Evolutionary conservation across 2,329 filamentous ascomycete genomes (phyloP), one percentile per base, ranked within the genome.

Genomic region (Aspergillus tanneri): DNA sequence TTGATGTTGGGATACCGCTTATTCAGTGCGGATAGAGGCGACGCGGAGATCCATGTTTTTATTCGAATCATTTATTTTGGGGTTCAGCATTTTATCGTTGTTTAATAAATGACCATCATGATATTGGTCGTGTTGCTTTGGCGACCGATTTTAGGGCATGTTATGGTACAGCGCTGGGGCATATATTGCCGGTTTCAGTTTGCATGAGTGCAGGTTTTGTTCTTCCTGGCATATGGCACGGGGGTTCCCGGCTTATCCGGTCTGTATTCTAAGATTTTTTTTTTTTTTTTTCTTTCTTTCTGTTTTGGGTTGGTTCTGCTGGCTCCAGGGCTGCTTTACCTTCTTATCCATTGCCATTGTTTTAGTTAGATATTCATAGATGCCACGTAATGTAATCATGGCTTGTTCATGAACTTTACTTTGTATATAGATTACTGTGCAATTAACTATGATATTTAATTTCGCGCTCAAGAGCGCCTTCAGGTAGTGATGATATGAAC

Each of bases 31-130:
- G 27, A 40, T 27, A 23, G 19, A 36, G 28, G 32, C 22, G n/a
- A 47, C 39, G 23, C 37, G 25, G 39, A 28, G 28, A 46, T 44
- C 42, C 27, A 44, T 35, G 25, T 19, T 23, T 42, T 32, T 21
- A 16, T 28, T 44, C 22, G 18, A 38, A 32, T 40, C 12, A 16
- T 27, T 21, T 16, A 40, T 30, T 25, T 37, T 19, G 23, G 35
- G 27, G 32, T 41, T 22, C 14, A 52, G 38, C 56, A 53, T 53
- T 41, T 44, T 59, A 56, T 47, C 43, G 42, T 38, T 59, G 47
- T 61, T 61, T 61, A 61, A 61, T 61, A 49, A 58, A 61, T 58
- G 59, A 61, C 52, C 56, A 49, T 61, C 53, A 61, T 50, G 59
- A 61, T 54, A 50, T 51, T 61, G 59, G 58, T 56, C 52, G 58